These are phyloP conservation scores for Lichtheimia hyalospora DNA, from an alignment of 371 early-diverging fungal species.

Conservation along the genomic window DNA sequence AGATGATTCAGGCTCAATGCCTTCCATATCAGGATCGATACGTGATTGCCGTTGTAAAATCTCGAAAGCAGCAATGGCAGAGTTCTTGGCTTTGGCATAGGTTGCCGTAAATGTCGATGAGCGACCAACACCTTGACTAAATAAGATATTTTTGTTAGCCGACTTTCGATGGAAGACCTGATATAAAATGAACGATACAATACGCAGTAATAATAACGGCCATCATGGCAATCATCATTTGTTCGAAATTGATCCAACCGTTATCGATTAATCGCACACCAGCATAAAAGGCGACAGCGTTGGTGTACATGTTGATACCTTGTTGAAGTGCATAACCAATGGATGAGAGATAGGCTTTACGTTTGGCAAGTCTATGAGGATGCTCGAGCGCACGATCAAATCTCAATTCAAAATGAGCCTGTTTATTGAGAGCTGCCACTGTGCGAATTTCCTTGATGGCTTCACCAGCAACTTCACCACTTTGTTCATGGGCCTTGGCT, in stretches of 20 bases:
- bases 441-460: conserved; percentile 88
- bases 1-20: conserved; percentile 40
- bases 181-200: too few species aligned
- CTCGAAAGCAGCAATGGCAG: conserved; percentile 78
- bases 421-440: conserved; percentile 82
- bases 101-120: conserved; percentile 58
- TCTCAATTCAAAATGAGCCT: conserved; percentile 59
- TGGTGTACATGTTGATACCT: conserved; percentile 65
- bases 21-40: conserved; percentile 72
- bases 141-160: too few species aligned
- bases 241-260: conserved; percentile 26
- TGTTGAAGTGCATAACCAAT: conserved; percentile 72
- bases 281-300: conserved; percentile 61
- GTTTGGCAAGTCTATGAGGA: conserved; percentile 66
- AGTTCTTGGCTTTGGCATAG: conserved; percentile 75
- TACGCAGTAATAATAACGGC: conserved; percentile 72
- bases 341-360: conserved; percentile 55
- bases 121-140: conserved; percentile 60
- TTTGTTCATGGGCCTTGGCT: conserved; percentile 66
- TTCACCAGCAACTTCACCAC: conserved; percentile 80
- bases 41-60: conserved; percentile 69
- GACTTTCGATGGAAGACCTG: too few species aligned
- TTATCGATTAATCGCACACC: conserved; percentile 49
- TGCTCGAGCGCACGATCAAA: conserved; percentile 60
- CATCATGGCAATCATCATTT: conserved; percentile 70